phyloP scores from a whole-genome alignment of 495 filamentous ascomycete species.

The Letharia columbiana region DNA sequence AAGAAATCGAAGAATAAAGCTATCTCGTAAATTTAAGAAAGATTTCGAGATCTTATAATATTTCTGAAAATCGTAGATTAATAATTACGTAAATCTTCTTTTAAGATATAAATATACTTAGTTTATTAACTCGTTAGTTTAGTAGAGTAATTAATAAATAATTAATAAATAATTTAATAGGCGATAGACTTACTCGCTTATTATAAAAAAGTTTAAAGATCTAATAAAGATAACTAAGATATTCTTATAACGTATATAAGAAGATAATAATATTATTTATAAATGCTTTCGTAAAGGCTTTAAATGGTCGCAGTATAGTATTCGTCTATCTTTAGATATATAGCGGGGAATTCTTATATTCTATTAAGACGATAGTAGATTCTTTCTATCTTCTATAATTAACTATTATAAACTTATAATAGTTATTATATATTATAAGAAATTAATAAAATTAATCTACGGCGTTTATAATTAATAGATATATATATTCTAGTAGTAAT shows the following conservation, averaged over 20 bases:
- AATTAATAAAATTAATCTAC: constrained; percentile 14
- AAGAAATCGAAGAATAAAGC: constrained; percentile 1
- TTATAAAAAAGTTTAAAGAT: not conserved
- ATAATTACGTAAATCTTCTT: constrained; percentile 6
- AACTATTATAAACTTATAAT: constrained; percentile 11
- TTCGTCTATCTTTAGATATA: constrained; percentile 2
- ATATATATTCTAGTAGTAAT: not conserved
- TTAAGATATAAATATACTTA: not conserved
- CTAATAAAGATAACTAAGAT: not conserved
- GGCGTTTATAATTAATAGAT: constrained; percentile 5
- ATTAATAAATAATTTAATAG: constrained; percentile 12
- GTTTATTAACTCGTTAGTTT: not conserved
- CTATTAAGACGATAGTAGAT: constrained; percentile 9
- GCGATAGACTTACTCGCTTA: not conserved
- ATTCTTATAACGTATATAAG: not conserved
- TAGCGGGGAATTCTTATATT: not conserved
- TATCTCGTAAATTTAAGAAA: not conserved
- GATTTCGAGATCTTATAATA: constrained; percentile 5
- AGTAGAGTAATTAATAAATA: constrained; percentile 9
- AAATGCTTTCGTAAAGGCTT: constrained; percentile 1
- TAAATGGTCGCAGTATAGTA: not conserved
- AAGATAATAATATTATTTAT: constrained; percentile 15
- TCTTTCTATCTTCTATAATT: constrained; percentile 6
- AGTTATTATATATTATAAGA: not conserved
- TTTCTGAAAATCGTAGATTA: not conserved